Evolutionary conservation across 139 green algal species (phyloP).

Genomic region (Chlamydomonas incerta): DNA sequence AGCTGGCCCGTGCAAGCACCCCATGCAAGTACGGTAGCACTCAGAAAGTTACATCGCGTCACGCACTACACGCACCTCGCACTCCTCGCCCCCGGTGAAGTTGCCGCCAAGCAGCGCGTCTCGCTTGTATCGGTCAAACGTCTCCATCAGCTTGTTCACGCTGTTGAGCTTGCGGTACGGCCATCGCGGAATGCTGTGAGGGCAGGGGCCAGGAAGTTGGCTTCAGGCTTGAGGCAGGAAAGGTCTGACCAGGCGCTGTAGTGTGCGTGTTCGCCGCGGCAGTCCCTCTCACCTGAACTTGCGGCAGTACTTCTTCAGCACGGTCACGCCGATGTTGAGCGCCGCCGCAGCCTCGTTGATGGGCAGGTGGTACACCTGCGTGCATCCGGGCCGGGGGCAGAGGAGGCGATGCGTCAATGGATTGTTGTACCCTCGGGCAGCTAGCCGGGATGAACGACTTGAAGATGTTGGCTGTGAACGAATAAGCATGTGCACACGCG

Average conservation of each 20-base stretch:
- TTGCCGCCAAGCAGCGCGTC: background rate
- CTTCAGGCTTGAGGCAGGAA: no score
- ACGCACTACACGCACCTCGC: background rate
- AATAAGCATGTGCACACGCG: no score
- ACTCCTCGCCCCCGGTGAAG: background rate
- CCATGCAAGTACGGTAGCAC: background rate
- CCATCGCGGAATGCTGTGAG: slow-evolving; percentile 66
- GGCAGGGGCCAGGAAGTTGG: no score
- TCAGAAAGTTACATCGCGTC: no score
- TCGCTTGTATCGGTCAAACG: slow-evolving; percentile 9
- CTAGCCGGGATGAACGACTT: no score
- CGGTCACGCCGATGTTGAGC: slow-evolving; percentile 72
- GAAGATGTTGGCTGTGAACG: no score
- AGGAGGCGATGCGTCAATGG: no score
- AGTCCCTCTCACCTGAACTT: slow-evolving; percentile 51
- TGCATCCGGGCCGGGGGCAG: no score
- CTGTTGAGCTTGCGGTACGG: slow-evolving; percentile 74
- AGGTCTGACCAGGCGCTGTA: no score
- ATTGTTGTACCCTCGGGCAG: no score
- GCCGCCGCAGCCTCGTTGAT: slow-evolving; percentile 67
- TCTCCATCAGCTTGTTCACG: slow-evolving; percentile 71
- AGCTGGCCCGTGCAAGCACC: background rate
- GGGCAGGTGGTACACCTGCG: slow-evolving; percentile 70
- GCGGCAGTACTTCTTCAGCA: slow-evolving; percentile 79
- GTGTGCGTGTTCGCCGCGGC: no score